Conservation (phyloP, 176 grass and related monocot species). For the Hordeum marinum region DNA sequence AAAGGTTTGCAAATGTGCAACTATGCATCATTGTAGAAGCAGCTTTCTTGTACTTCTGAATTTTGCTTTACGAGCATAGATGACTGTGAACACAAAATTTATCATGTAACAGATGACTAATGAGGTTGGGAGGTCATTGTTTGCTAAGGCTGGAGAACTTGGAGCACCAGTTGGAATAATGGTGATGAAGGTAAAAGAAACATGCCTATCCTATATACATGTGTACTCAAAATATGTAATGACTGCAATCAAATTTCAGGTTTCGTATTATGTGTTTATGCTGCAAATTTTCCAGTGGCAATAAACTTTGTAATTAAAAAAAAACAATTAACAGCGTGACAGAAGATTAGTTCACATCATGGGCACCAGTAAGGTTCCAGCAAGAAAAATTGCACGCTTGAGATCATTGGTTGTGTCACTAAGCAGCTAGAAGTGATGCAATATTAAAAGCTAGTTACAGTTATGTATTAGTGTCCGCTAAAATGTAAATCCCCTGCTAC, state of each 20-base stretch:
- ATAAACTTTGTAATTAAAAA: not conserved
- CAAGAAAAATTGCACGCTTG: not conserved
- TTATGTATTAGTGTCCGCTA: not conserved
- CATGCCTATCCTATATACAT: not conserved
- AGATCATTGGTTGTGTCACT: not conserved
- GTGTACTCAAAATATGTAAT: not conserved
- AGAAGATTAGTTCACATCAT: not conserved
- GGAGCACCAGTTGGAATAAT: slow-evolving; percentile 76
- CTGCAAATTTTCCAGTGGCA: not conserved
- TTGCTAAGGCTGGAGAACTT: slow-evolving; percentile 83
- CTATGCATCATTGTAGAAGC: not conserved
- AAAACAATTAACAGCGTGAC: not conserved
- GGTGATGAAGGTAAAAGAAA: slow-evolving; percentile 64
- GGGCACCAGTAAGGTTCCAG: not conserved
- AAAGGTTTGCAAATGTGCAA: slow-evolving; percentile 56
- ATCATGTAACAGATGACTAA: slow-evolving; percentile 67
- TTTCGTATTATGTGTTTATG: not conserved
- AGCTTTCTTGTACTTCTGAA: not conserved
- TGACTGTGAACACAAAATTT: slow-evolving; percentile 14
- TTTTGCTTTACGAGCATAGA: not conserved
- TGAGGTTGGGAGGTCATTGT: slow-evolving; percentile 78
- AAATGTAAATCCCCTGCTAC: not conserved
- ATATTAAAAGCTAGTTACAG: not conserved
- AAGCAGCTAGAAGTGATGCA: not conserved
- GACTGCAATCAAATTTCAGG: not conserved